A percentile compares a stretch with the other conserved stretches of the same genome.
Conservation (phyloP, 1,139 yeast genomes). For the Geotrichum candidum region DNA sequence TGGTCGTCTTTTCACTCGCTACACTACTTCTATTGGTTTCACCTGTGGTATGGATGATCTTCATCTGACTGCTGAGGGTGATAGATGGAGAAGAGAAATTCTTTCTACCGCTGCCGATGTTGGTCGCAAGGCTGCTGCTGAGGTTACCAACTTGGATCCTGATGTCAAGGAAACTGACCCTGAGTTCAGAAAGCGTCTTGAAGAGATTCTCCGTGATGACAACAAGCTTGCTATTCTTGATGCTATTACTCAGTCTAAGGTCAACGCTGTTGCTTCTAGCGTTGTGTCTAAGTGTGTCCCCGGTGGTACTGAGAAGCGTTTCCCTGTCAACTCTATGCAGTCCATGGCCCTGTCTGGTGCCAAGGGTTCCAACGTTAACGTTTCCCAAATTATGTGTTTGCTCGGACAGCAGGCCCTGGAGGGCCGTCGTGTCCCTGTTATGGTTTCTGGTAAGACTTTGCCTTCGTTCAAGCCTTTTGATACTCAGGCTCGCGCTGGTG, state of each 20-base stretch:
- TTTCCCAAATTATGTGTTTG: conserved; percentile 98
- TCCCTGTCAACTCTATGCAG: conserved; percentile 97
- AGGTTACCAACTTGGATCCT: conserved; percentile 76
- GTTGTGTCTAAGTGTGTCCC: conserved; percentile 95
- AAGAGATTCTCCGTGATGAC: conserved; percentile 92
- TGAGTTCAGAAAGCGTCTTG: conserved; percentile 82
- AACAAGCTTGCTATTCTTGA: conserved; percentile 87
- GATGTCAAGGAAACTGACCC: conserved; percentile 52
- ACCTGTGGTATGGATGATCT: conserved; percentile 99
- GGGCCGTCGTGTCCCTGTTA: conserved; percentile 98
- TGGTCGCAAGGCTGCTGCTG: conserved; percentile 90
- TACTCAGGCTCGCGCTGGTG: conserved; percentile 98
- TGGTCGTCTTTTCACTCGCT: conserved; percentile 91
- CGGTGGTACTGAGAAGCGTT: conserved; percentile 88
- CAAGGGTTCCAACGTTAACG: conserved; percentile 96
- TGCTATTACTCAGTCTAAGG: conserved; percentile 93
- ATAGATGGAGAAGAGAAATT: conserved; percentile 79
- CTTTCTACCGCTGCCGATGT: conserved; percentile 69
- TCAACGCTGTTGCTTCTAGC: conserved; percentile 82
- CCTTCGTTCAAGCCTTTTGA: conserved; percentile 97
- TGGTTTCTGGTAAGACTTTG: conserved; percentile 96
- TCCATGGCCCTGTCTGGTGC: conserved; percentile 99
- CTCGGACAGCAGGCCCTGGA: conserved; percentile 98
- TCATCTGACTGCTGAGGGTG: conserved; percentile 86
- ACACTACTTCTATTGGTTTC: conserved; percentile 85